Evolutionary conservation across 352 stramenopile genomes (phyloP).

Genomic region (Phytopythium sindhum): DNA sequence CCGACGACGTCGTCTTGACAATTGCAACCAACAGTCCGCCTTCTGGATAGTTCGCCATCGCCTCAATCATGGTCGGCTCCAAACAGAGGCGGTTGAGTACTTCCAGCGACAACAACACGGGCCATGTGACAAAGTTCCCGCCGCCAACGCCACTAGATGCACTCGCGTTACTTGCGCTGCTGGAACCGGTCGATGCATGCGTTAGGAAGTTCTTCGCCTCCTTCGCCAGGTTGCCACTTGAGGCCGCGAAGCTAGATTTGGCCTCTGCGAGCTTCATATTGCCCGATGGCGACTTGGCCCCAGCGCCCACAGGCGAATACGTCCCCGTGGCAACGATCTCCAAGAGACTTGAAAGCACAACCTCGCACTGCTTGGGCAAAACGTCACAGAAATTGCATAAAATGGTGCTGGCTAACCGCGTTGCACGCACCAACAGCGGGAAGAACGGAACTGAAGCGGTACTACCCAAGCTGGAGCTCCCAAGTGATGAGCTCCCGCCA

Average conservation of each 20-base stretch:
- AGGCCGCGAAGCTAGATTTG: constrained; percentile 19
- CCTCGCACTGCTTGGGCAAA: constrained; percentile 52
- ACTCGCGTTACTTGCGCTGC: constrained; percentile 19
- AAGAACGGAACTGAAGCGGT: constrained; percentile 51
- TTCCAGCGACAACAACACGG: constrained; percentile 75
- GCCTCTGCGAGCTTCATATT: constrained; percentile 43
- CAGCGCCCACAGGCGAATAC: constrained; percentile 31
- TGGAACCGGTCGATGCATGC: constrained; percentile 26
- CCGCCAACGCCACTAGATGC: constrained; percentile 17
- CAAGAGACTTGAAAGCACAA: constrained; percentile 60
- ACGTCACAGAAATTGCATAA: constrained; percentile 77
- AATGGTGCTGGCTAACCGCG: constrained; percentile 73
- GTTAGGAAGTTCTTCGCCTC: constrained; percentile 70
- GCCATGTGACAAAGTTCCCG: constrained; percentile 83
- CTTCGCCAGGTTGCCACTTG: constrained; percentile 21
- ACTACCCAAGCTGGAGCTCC: constrained; percentile 13
- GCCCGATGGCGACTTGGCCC: constrained; percentile 45
- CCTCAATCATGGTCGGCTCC: constrained; percentile 64
- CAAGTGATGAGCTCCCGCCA: constrained; percentile 9
- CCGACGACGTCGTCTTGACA: constrained; percentile 60
- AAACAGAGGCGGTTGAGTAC: constrained; percentile 72
- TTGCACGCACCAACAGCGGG: constrained; percentile 77
- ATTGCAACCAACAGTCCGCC: constrained; percentile 47
- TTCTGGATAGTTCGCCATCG: constrained; percentile 61
- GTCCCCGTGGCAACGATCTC: constrained; percentile 80